Conservation (phyloP, 306 rosid genomes). For the Trifolium fragiferum region DNA sequence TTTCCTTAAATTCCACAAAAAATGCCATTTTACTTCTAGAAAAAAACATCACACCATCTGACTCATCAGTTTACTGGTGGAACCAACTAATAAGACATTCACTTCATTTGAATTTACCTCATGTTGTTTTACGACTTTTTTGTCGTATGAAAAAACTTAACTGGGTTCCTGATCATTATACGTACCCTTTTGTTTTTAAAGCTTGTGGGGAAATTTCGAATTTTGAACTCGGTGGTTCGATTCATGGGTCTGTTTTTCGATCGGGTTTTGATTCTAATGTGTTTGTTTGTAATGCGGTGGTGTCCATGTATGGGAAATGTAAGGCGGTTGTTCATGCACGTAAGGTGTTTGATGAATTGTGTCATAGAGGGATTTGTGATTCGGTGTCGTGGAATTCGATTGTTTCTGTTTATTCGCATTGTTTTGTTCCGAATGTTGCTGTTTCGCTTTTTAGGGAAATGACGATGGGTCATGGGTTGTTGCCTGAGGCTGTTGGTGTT, state of each 20-base stretch:
- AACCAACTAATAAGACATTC: neutral
- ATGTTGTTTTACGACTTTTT: neutral
- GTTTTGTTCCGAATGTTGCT: slow-evolving; percentile 48
- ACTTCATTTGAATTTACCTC: neutral
- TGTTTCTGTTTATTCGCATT: slow-evolving; percentile 60
- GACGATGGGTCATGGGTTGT: slow-evolving; percentile 37
- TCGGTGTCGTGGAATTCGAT: slow-evolving; percentile 84
- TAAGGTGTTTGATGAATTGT: slow-evolving; percentile 71
- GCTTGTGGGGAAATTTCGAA: neutral
- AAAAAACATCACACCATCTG: neutral
- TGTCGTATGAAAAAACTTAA: neutral
- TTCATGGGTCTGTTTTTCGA: neutral
- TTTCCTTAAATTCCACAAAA: neutral
- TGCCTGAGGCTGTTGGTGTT: slow-evolving; percentile 68
- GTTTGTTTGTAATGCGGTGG: slow-evolving; percentile 76
- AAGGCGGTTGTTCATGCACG: slow-evolving; percentile 52
- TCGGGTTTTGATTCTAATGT: slow-evolving; percentile 56
- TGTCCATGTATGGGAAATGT: slow-evolving; percentile 79
- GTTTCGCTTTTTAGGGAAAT: slow-evolving; percentile 55
- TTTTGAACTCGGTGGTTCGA: neutral
- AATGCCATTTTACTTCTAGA: neutral
- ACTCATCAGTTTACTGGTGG: neutral
- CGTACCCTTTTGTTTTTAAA: slow-evolving; percentile 6
- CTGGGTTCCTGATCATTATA: neutral
- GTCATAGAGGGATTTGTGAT: slow-evolving; percentile 60